Percentiles rank a stretch among this genome's conserved stretches.
phyloP scores from a whole-genome alignment of 2,329 filamentous ascomycete genomes.

The Alternaria alternata region DNA sequence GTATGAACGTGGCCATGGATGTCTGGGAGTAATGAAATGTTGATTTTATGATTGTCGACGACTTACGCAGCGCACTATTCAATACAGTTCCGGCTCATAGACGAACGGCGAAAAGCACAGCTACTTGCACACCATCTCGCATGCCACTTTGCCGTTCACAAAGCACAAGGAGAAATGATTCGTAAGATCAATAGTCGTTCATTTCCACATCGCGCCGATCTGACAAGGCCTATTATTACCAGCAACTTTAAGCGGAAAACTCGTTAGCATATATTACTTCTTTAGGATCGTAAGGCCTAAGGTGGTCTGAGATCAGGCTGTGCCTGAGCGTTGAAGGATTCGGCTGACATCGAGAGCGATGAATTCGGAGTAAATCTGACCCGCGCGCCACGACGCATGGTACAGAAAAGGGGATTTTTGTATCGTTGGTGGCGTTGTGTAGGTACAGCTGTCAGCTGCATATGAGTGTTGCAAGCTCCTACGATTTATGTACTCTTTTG shows the following conservation, averaged over 20 bases:
- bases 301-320: background rate
- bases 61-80: too few species aligned
- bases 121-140: background rate
- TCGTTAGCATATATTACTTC: background rate
- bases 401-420: background rate
- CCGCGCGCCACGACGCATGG: background rate
- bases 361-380: background rate
- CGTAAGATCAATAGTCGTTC: background rate
- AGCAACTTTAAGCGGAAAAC: background rate
- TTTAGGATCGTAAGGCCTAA: background rate
- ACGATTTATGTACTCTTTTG: background rate
- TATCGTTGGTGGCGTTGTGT: background rate
- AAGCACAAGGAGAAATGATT: background rate
- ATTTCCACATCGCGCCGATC: background rate
- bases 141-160: background rate
- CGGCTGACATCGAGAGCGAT: background rate
- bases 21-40: too few species aligned
- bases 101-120: background rate
- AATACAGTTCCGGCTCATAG: too few species aligned
- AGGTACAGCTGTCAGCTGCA: background rate
- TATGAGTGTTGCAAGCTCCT: background rate
- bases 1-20: too few species aligned
- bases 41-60: too few species aligned
- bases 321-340: background rate
- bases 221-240: background rate